Conservation (phyloP, 164 flowering plant genomes). For the grape (Vitis vinifera) region ASM3070453v1 NC_081805.1:2220001-2220500, state of each 20-base stretch:
- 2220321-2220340: too few species aligned
- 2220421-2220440: background rate
- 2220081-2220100: conserved; percentile 46
- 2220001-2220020: conserved; percentile 69
- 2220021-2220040: conserved; percentile 78
- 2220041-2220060: conserved; percentile 62
- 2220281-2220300: background rate
- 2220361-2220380: background rate
- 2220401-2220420: background rate
- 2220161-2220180: conserved; percentile 61
- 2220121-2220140: conserved; percentile 47
- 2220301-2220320: background rate
- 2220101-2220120: conserved; percentile 36
- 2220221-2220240: conserved; percentile 61
- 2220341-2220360: background rate
- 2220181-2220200: conserved; percentile 48
- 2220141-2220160: conserved; percentile 63
- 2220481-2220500: background rate
- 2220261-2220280: conserved; percentile 13
- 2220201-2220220: conserved; percentile 49
- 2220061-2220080: conserved; percentile 56
- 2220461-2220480: background rate
- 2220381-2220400: background rate
- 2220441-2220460: background rate
- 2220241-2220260: conserved; percentile 38